phyloP scores from a whole-genome alignment of 352 stramenopile species.

The Globisporangium polare region DNA sequence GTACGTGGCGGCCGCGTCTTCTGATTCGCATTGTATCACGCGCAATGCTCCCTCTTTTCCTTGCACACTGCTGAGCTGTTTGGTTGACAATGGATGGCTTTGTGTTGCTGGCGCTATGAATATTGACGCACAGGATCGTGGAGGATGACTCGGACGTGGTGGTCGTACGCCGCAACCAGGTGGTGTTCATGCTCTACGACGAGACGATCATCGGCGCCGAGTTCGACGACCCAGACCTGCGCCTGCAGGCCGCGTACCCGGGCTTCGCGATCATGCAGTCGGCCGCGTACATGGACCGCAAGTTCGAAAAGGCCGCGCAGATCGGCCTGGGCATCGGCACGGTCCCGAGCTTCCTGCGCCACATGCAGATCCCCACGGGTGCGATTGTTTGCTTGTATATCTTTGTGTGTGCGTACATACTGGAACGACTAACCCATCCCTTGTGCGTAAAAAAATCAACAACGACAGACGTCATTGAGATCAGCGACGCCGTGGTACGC shows the following conservation, averaged over 20 bases:
- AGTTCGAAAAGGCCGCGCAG: conserved; percentile 43
- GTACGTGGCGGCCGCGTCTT: background rate
- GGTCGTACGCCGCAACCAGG: conserved; percentile 44
- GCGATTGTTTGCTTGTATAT: background rate
- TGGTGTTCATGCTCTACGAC: conserved; percentile 70
- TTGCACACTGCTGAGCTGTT: background rate
- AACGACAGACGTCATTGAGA: conserved; percentile 61
- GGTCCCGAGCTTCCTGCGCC: conserved; percentile 61
- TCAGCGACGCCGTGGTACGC: conserved; percentile 59
- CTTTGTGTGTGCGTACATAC: background rate
- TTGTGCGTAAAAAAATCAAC: background rate
- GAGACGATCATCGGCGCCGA: conserved; percentile 74
- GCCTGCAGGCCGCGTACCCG: conserved; percentile 62
- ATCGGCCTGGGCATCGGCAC: conserved; percentile 72
- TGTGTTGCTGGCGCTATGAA: background rate
- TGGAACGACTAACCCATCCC: background rate
- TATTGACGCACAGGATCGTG: conserved; percentile 17
- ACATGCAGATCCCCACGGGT: conserved; percentile 56
- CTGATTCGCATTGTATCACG: background rate
- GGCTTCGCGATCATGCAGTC: conserved; percentile 85
- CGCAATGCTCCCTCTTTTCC: background rate
- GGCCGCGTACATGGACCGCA: conserved; percentile 42
- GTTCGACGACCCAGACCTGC: conserved; percentile 61
- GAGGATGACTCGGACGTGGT: conserved; percentile 52
- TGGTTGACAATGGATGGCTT: background rate